Percentiles rank a stretch among this genome's conserved stretches.
These are phyloP conservation scores for Euryodendron excelsum DNA, from an alignment of 148 eudicot genomes.

Conservation along the genomic window DNA sequence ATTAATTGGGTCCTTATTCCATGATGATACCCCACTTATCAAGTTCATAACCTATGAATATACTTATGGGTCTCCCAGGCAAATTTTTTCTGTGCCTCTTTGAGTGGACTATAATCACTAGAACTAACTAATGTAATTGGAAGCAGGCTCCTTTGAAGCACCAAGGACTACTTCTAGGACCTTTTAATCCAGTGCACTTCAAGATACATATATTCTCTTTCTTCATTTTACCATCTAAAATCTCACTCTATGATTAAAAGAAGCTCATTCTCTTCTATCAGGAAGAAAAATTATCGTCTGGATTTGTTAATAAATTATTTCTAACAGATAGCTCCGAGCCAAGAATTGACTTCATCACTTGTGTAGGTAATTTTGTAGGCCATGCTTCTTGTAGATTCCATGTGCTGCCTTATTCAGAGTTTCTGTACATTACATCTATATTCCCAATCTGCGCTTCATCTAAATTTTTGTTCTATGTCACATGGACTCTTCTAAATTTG, in stretches of 20 bases:
- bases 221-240: neutral
- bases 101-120: neutral
- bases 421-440: neutral
- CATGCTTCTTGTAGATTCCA: neutral
- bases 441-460: neutral
- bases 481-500: no score
- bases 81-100: neutral
- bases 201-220: neutral
- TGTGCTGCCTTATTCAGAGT: neutral
- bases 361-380: neutral
- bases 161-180: neutral
- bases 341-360: neutral
- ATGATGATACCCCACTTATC: neutral
- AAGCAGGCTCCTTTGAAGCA: neutral
- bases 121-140: neutral
- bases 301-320: neutral
- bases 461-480: no score
- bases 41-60: neutral
- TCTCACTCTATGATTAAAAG: neutral
- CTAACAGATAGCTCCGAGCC: neutral
- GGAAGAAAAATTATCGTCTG: neutral
- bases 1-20: neutral
- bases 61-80: neutral
- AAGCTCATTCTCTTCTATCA: neutral
- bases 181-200: no score